Evolutionary conservation across 768 basidiomycete genomes (phyloP).

Genomic region (Tricholoma sp.): DNA sequence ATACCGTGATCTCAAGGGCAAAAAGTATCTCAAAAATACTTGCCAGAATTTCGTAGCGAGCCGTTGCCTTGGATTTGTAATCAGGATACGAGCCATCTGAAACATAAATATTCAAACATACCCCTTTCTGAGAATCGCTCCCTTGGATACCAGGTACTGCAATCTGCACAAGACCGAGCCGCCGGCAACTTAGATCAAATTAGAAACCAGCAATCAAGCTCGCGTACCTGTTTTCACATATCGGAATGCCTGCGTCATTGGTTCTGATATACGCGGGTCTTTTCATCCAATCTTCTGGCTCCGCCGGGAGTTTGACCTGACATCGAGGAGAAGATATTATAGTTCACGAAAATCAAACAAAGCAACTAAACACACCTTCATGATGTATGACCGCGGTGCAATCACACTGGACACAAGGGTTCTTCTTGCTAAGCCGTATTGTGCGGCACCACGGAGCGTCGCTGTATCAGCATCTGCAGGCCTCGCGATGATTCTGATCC

Average conservation of each 20-base stretch:
- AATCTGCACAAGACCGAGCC: conserved; percentile 43
- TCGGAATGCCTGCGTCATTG: conserved; percentile 69
- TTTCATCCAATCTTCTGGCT: conserved; percentile 76
- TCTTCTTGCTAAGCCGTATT: conserved; percentile 75
- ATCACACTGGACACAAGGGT: conserved; percentile 79
- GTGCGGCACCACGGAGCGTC: conserved; percentile 82
- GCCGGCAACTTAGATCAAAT: conserved; percentile 20
- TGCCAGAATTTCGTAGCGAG: conserved; percentile 82
- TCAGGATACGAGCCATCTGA: conserved; percentile 14
- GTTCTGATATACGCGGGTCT: conserved; percentile 80
- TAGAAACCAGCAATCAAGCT: conserved; percentile 11
- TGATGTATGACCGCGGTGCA: conserved; percentile 77
- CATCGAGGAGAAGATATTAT: conserved; percentile 1
- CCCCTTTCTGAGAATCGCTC: conserved; percentile 84
- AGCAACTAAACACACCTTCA: conserved; percentile 52
- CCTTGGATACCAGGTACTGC: conserved; percentile 84
- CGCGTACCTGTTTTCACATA: conserved; percentile 79
- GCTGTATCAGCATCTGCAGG: conserved; percentile 88
- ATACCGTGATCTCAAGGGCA: background rate
- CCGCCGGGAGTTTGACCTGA: conserved; percentile 85
- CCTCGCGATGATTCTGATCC: conserved; percentile 72
- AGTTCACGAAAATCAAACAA: background rate
- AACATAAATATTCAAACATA: conserved; percentile 30
- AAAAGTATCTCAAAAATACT: conserved; percentile 15
- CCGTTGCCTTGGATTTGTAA: conserved; percentile 52